Evolutionary conservation across 306 rosid genomes (phyloP).

Genomic region (Rosa persica): DNA sequence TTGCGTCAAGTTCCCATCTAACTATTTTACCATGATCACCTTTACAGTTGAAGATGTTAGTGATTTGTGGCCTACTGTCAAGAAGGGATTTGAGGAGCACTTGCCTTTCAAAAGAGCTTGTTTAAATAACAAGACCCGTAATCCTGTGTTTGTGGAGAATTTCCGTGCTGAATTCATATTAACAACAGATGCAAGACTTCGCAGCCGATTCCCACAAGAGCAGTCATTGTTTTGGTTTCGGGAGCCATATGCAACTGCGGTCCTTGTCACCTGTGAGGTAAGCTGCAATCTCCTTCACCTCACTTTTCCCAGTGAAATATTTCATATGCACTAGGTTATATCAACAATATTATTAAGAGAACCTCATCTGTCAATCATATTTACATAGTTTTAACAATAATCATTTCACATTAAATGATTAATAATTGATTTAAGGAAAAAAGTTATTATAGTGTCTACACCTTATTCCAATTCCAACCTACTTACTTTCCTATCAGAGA

Average conservation of each 20-base stretch:
- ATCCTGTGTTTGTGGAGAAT: slow-evolving; percentile 61
- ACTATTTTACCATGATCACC: slow-evolving; percentile 7
- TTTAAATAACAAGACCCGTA: slow-evolving; percentile 94
- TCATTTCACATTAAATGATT: background rate
- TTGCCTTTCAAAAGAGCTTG: slow-evolving; percentile 75
- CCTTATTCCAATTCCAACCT: background rate
- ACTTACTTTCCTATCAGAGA: background rate
- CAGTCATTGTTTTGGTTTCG: slow-evolving; percentile 90
- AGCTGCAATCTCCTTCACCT: slow-evolving; percentile 16
- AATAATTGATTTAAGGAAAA: background rate
- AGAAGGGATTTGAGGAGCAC: slow-evolving; percentile 74
- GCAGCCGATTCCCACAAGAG: slow-evolving; percentile 94
- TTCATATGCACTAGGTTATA: background rate
- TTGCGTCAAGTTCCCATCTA: slow-evolving; percentile 11
- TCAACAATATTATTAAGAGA: background rate
- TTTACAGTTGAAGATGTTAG: slow-evolving; percentile 97
- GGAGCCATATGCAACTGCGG: slow-evolving; percentile 88
- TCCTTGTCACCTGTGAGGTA: slow-evolving; percentile 98
- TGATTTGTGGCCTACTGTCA: slow-evolving; percentile 91
- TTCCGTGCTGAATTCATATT: slow-evolving; percentile 84
- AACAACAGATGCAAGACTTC: slow-evolving; percentile 92
- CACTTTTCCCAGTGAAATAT: slow-evolving; percentile 9
- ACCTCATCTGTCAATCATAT: background rate
- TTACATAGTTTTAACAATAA: background rate
- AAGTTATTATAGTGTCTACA: background rate